Base-by-base conservation (phyloP, 2,329 filamentous ascomycete species). In the Didymellaceae sp. region DNA sequence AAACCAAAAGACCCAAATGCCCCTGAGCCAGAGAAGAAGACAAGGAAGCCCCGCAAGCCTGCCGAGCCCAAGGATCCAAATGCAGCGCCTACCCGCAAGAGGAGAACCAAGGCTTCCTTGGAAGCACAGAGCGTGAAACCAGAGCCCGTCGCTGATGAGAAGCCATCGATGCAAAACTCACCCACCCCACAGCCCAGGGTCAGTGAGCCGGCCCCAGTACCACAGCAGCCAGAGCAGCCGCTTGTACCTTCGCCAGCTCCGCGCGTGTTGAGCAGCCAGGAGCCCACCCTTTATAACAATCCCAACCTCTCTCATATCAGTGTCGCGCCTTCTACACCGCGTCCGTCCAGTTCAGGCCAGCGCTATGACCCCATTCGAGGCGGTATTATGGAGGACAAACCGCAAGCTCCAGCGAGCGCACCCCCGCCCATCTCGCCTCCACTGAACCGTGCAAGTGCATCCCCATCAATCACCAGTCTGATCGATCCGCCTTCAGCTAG, bases 341-440 rank as follows among this genome's bases (percentile, higher is more conserved):
- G 80, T 49, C 78, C 76, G 56, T 71, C 87, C 40, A 86, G 87
- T 11, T 89, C 88, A 65, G 88, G 91, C 33, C 89, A 91, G 66
- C 90, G 88, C 64, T 97, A 94, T 75, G 92, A 97, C 71, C 92
- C 92, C 0, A 91, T 96, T 57, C 85, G 92, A 37, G 90, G 83
- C 5, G 83, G 88, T 45, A 45, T 74, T 55, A 55, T 69, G 61
- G 64, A 76, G 65, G 66, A 72, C 13, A 75, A 75, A 32, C 73
- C 76, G 16, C 72, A 66, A 52, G 74, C 42, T 59, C 70, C 58
- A 52, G 78, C 77, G 57, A 78, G 69, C 55, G 76, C 75, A 20
- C 71, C 78, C 16, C 72, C 78, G 16, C 69, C 76, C n/a, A 74
- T 77, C 46, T 75, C 74, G n/a, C 76, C 77, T 6, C 82, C 73